These are phyloP conservation scores for Trichosporon faecale DNA, from an alignment of 1,284 basidiomycete genomes.

Conservation along the genomic window DNA sequence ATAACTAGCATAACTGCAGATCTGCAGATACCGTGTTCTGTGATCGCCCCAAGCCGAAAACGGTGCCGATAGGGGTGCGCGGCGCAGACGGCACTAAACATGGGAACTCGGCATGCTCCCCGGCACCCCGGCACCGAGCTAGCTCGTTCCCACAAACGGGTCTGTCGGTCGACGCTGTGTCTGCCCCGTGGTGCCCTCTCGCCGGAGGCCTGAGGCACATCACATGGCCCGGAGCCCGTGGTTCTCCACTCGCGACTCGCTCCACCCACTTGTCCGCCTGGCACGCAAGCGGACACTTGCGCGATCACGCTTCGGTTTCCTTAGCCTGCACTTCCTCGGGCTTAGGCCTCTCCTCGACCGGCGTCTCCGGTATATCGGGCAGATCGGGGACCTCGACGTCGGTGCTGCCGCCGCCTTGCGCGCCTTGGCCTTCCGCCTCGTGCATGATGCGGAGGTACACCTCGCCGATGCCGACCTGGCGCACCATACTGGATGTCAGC, in stretches of 20 bases:
- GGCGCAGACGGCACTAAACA: no score
- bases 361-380: not conserved
- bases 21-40: no score
- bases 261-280: not conserved
- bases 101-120: not conserved
- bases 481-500: slow-evolving; percentile 19
- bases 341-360: not conserved
- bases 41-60: no score
- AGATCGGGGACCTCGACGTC: not conserved
- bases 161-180: no score
- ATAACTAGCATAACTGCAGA: no score
- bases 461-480: slow-evolving; percentile 25
- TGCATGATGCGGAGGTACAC: slow-evolving; percentile 24
- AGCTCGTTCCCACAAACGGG: not conserved
- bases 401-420: not conserved
- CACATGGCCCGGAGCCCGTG: not conserved
- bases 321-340: not conserved
- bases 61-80: no score
- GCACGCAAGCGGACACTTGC: not conserved
- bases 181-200: no score
- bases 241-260: not conserved
- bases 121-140: not conserved
- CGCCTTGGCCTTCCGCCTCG: not conserved
- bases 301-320: not conserved
- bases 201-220: not conserved